Percentiles rank a stretch among this genome's conserved stretches.
Conservation (phyloP, 2,329 filamentous ascomycete genomes). For the Neurospora crassa region DNA sequence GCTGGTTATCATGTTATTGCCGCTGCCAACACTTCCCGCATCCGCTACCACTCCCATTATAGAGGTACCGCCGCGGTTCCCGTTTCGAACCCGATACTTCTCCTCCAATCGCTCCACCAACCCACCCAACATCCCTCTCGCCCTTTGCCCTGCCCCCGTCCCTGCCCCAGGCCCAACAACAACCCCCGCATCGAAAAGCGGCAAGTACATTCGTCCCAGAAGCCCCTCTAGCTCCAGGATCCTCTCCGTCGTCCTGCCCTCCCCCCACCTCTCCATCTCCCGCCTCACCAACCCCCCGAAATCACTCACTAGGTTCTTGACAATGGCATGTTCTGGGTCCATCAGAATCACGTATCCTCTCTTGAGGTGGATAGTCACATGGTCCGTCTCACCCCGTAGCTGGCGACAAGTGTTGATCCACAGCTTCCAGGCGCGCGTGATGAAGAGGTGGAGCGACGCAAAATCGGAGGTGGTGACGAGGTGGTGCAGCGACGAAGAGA, state of each 20-base stretch:
- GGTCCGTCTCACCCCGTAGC: constrained; percentile 11
- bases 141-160: constrained; percentile 1
- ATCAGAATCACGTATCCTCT: constrained; percentile 18
- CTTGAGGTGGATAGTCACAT: constrained; percentile 17
- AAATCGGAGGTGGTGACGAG: neutral
- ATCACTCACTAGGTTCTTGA: constrained; percentile 5
- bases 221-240: constrained; percentile 16
- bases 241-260: constrained; percentile 8
- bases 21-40: neutral
- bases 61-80: too few species aligned
- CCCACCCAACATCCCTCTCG: constrained; percentile 8
- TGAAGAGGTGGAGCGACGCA: constrained; percentile 3
- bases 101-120: neutral
- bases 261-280: constrained; percentile 6
- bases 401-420: constrained; percentile 12
- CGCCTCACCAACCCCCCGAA: constrained; percentile 1
- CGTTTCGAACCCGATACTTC: neutral
- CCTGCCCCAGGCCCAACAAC: neutral
- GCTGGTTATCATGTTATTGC: neutral
- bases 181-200: constrained; percentile 10
- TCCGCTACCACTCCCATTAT: neutral
- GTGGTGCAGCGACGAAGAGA: neutral
- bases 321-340: constrained; percentile 7
- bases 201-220: constrained; percentile 16
- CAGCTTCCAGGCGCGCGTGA: constrained; percentile 13